Evolutionary conservation across 495 filamentous ascomycete species (phyloP), one percentile per base, ranked within the genome.

Genomic region (Aspergillus asperescens): DNA sequence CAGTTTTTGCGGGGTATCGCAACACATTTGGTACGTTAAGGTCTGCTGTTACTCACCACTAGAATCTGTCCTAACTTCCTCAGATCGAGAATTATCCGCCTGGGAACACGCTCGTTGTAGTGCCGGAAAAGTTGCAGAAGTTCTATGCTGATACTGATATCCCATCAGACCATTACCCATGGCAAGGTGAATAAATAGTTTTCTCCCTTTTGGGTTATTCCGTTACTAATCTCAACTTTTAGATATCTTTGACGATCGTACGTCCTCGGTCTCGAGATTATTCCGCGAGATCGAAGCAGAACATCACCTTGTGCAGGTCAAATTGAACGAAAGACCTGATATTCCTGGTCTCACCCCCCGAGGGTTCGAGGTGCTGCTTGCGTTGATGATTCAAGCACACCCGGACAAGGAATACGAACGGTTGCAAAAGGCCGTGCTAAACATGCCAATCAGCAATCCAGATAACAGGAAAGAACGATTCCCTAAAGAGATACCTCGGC

Each of bases 51-150:
- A n/a, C n/a, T n/a, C n/a, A 29, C 7, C 42, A 37, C 4, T 7
- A 3, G 10, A 5, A 22, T 7, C 2, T 19, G 22, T 27, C 24
- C 41, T 27, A 18, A 50, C 32, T 48, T 45, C 19, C 27, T 22
- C 57, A 90, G 85, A 89, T 94, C 63, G 83, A 89, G 38, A 81
- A 90, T 49, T 88, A 87, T 60, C 71, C 81, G 18, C 88, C 90
- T 0, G 77, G 76, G 31, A 82, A 84, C 27, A 88, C 79, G 34
- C 74, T 93, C 34, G 88, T 95, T n/a, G 80, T 96, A 25, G 82
- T 85, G 0, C 87, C 89, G 2, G 72, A 80, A 6, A 95, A 96
- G 69, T 80, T 96, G 75, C 77, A 82, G 12, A 76, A 80, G 44
- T 91, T 92, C 54, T 96, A 95, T 62, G 71, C 78, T 18, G 82